Conservation (phyloP, 192 early-diverging fungal species). For the Coemansia sp. region DNA sequence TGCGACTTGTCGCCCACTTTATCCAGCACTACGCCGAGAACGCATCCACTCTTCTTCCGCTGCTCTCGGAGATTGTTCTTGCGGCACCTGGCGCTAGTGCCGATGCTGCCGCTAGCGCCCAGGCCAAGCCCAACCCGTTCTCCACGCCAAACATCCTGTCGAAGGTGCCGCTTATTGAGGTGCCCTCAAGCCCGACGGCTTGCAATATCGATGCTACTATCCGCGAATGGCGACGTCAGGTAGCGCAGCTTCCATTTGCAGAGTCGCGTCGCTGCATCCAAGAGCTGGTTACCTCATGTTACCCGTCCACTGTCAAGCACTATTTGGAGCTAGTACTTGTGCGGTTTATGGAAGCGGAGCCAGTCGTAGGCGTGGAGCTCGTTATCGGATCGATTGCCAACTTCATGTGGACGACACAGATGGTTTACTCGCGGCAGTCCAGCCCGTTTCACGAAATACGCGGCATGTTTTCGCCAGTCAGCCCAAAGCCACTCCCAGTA, state of each 20-base stretch:
- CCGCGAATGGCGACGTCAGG: constrained; percentile 34
- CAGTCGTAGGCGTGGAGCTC: constrained; percentile 41
- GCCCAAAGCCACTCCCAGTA: not conserved
- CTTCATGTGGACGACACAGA: constrained; percentile 37
- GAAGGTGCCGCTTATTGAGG: constrained; percentile 29
- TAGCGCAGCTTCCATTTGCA: constrained; percentile 21
- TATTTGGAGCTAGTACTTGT: constrained; percentile 44
- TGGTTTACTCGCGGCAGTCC: constrained; percentile 28
- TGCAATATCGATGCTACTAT: constrained; percentile 27
- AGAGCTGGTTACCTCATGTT: constrained; percentile 29
- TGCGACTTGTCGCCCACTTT: constrained; percentile 35
- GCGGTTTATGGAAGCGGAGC: constrained; percentile 46
- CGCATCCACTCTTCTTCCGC: constrained; percentile 11
- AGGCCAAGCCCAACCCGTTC: constrained; percentile 22
- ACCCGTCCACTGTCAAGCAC: constrained; percentile 35
- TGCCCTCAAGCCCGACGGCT: constrained; percentile 18
- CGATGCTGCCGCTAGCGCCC: not conserved
- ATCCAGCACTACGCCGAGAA: constrained; percentile 22
- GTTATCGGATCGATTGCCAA: constrained; percentile 48
- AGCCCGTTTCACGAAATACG: constrained; percentile 47
- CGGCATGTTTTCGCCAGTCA: constrained; percentile 29
- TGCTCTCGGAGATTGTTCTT: constrained; percentile 14
- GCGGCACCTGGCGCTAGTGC: not conserved
- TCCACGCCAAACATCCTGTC: constrained; percentile 21
- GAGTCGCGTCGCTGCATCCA: constrained; percentile 32